These are phyloP conservation scores for Clonostachys sp. DNA, from an alignment of 2,329 filamentous ascomycete genomes.

Conservation along the genomic window DNA sequence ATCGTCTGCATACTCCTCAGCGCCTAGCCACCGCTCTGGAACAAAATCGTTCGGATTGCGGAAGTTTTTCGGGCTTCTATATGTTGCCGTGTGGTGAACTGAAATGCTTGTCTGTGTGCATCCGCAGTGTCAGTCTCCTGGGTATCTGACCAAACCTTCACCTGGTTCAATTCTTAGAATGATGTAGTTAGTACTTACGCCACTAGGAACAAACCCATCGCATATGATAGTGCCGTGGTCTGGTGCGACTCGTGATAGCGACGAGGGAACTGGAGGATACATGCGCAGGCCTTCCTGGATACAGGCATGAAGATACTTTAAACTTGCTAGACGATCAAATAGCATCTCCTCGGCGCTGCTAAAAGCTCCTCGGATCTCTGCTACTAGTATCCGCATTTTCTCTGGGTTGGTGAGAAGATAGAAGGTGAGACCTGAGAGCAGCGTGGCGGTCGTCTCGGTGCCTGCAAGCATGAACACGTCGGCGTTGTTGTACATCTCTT, in stretches of 20 bases:
- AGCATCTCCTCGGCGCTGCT: constrained; percentile 17
- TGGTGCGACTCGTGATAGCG: not conserved
- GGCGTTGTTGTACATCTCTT: not conserved
- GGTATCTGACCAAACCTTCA: too few species aligned
- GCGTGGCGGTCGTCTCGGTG: not conserved
- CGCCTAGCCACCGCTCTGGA: constrained; percentile 43
- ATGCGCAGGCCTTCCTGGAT: constrained; percentile 20
- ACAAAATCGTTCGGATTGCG: constrained; percentile 21
- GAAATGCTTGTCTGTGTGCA: constrained; percentile 26
- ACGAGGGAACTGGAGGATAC: constrained; percentile 5
- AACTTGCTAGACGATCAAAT: constrained; percentile 19
- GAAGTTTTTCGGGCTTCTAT: constrained; percentile 23
- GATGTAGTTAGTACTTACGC: constrained; percentile 9
- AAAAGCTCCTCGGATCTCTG: not conserved
- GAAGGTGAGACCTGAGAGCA: not conserved
- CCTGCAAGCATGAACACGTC: not conserved
- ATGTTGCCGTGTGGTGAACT: constrained; percentile 22
- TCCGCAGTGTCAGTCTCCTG: not conserved
- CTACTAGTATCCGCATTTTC: not conserved
- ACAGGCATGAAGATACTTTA: constrained; percentile 31
- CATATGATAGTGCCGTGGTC: constrained; percentile 15
- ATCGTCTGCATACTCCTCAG: too few species aligned
- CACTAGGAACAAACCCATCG: constrained; percentile 18
- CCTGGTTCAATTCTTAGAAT: too few species aligned
- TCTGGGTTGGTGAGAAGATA: not conserved